Evolutionary conservation across 148 eudicot genomes (phyloP).

Genomic region (Arctostaphylos glauca): DNA sequence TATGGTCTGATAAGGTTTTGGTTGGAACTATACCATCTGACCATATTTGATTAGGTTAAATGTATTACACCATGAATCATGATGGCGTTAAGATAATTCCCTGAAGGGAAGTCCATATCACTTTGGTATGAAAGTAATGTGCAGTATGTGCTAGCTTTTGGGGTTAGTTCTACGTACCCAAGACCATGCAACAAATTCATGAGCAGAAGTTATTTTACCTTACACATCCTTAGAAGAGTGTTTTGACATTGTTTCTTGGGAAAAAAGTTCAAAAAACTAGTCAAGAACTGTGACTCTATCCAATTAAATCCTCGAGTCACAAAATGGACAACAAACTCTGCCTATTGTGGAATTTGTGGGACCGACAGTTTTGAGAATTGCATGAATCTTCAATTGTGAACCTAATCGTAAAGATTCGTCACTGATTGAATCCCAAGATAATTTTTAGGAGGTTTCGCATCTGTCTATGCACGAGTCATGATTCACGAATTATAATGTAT

Average conservation of each 20-base stretch:
- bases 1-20: background rate
- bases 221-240: background rate
- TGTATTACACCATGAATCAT: background rate
- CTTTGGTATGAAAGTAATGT: background rate
- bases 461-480: background rate
- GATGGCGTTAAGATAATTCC: background rate
- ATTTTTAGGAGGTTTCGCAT: background rate
- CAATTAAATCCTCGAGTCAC: background rate
- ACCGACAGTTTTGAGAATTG: background rate
- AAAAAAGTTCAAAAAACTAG: background rate
- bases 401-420: background rate
- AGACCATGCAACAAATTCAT: background rate
- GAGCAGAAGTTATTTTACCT: background rate
- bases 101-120: background rate
- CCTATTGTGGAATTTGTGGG: background rate
- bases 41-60: background rate
- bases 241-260: background rate
- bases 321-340: background rate
- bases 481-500: background rate
- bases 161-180: background rate
- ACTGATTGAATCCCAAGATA: background rate
- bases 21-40: background rate
- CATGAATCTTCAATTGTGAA: background rate
- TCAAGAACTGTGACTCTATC: background rate
- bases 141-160: background rate